Evolutionary conservation across 2,329 filamentous ascomycete genomes (phyloP).

Genomic region (Akanthomyces muscarius): DNA sequence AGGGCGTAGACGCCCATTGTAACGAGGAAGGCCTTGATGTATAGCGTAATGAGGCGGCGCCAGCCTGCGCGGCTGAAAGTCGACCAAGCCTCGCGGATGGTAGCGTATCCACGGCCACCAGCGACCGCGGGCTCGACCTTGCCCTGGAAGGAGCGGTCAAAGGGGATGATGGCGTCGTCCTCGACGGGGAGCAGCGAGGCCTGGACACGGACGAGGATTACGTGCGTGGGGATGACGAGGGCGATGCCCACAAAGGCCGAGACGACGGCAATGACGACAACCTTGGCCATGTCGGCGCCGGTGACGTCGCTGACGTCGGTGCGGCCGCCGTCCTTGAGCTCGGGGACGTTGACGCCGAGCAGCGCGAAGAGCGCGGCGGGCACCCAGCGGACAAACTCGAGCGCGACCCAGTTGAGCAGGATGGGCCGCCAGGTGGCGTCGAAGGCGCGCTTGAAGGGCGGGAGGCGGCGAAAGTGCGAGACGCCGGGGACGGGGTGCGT

Average conservation of each 20-base stretch:
- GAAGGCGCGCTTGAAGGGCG: slow-evolving; percentile 59
- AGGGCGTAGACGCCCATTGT: slow-evolving; percentile 44
- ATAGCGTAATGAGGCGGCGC: slow-evolving; percentile 68
- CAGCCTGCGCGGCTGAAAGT: slow-evolving; percentile 71
- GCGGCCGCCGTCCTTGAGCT: slow-evolving; percentile 31
- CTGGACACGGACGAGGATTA: slow-evolving; percentile 77
- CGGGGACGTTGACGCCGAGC: slow-evolving; percentile 41
- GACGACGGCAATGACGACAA: slow-evolving; percentile 40
- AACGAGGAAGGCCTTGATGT: slow-evolving; percentile 65
- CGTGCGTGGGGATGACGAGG: slow-evolving; percentile 69
- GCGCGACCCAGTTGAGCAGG: slow-evolving; percentile 56
- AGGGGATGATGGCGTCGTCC: slow-evolving; percentile 79
- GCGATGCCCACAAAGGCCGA: slow-evolving; percentile 53
- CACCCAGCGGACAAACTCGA: slow-evolving; percentile 45
- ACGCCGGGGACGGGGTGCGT: slow-evolving; percentile 57
- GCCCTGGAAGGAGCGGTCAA: slow-evolving; percentile 81
- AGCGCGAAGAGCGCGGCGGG: slow-evolving; percentile 41
- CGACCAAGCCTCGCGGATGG: slow-evolving; percentile 72
- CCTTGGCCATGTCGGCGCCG: slow-evolving; percentile 42
- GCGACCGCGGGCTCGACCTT: slow-evolving; percentile 70
- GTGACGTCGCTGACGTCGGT: slow-evolving; percentile 32
- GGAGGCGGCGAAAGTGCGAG: slow-evolving; percentile 66
- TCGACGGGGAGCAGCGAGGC: slow-evolving; percentile 80
- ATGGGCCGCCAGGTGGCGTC: slow-evolving; percentile 66
- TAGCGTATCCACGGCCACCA: slow-evolving; percentile 65